Evolutionary conservation across 805 yeast genomes (phyloP).

Genomic region (Nematodospora valgi): DNA sequence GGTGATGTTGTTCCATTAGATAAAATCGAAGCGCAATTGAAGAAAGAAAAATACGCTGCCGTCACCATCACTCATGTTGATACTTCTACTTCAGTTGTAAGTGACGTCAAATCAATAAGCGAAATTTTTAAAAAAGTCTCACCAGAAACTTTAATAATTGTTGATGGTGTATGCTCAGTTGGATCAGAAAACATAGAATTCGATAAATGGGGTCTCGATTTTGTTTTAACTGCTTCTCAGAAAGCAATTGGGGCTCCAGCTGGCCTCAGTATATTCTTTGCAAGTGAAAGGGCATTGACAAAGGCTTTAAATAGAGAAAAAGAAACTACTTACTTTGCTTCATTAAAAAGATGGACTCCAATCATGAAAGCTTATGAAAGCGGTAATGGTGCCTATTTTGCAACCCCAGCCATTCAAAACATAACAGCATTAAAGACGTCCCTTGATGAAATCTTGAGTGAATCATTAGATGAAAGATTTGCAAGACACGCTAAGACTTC

Average conservation of each 20-base stretch:
- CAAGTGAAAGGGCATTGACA: conserved; percentile 70
- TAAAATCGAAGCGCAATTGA: conserved; percentile 54
- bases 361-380: conserved; percentile 82
- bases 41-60: conserved; percentile 51
- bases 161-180: conserved; percentile 94
- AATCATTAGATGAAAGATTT: conserved; percentile 56
- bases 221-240: conserved; percentile 87
- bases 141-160: conserved; percentile 80
- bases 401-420: conserved; percentile 94
- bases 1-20: conserved; percentile 67
- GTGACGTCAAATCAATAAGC: conserved; percentile 64
- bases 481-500: conserved; percentile 62
- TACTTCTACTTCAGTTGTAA: conserved; percentile 91
- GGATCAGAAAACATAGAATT: conserved; percentile 86
- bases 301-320: conserved; percentile 50
- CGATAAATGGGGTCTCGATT: conserved; percentile 88
- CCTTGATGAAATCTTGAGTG: conserved; percentile 63
- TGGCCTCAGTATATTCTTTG: conserved; percentile 76
- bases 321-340: conserved; percentile 60
- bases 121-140: conserved; percentile 56
- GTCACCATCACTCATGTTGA: conserved; percentile 93
- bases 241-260: conserved; percentile 95
- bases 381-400: conserved; percentile 79
- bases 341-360: conserved; percentile 82
- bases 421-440: conserved; percentile 78